Evolutionary conservation across 352 stramenopile species (phyloP), one percentile per base, ranked within the genome.

Genomic region (Achlya hypogyna): DNA sequence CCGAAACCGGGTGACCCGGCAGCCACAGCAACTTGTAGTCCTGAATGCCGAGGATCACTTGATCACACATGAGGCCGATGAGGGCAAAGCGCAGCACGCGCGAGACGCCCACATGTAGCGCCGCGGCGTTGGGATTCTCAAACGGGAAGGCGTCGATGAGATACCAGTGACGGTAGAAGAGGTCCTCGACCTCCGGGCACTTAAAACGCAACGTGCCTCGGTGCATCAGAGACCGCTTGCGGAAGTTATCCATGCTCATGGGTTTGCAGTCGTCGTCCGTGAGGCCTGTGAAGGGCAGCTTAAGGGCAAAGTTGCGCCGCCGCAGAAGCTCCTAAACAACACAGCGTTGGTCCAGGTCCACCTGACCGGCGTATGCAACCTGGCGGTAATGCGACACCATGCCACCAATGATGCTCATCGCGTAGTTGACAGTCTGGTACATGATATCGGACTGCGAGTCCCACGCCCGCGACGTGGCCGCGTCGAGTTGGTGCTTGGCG

Each of bases 81-180:
- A 92, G 76, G 22, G 81, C 81, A 23, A 90, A 92, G 10, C 82
- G 83, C 53, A 92, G 87, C 3, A 79, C 86, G 29, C 75, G 75
- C 65, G 89, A 92, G 20, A 90, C 83, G 42, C 81, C 80, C 42
- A 74, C 63, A 53, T 92, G 83, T 40, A 92, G 73, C 42, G 74
- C 81, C n/a, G 81, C 83, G 23, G 79, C 85, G 72, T 90, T 90
- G 1, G 83, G 81, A 65, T 92, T 89, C 63, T 92, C 78, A 59
- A 87, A 92, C 63, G 83, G 83, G 63, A 90, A 92, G 58, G 83
- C 77, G 62, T 92, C 83, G 45, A 92, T 92, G 27, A 92, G 76
- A 70, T 92, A 92, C 83, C 83, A 92, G 71, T 90, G 87, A 5
- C 79, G 75, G 72, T 90, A 92, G 68, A 92, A 92, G 47, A 78